phyloP scores from a whole-genome alignment of 176 grass and related monocot genomes.

The Saccharum spontaneum region DNA sequence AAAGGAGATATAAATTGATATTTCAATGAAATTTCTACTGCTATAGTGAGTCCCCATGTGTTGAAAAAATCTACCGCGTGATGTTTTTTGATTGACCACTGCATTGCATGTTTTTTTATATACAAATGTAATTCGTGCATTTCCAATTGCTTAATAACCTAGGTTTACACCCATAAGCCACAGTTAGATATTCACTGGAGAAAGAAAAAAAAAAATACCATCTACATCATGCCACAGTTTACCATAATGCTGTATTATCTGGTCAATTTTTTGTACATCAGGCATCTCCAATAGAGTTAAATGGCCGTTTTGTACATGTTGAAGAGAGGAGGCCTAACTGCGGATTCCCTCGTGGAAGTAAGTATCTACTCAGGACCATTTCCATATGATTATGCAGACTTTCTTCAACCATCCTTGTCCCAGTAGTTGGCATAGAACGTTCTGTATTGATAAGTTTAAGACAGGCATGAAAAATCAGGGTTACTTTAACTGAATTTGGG shows the following conservation, averaged over 20 bases:
- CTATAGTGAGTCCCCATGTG: background rate
- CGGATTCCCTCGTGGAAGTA: slow-evolving; percentile 66
- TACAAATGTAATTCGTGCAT: background rate
- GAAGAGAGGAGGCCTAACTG: slow-evolving; percentile 72
- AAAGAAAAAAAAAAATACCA: background rate
- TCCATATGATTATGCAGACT: background rate
- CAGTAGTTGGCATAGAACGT: background rate
- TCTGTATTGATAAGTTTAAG: slow-evolving; percentile 2
- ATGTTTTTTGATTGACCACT: background rate
- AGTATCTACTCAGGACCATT: slow-evolving; percentile 31
- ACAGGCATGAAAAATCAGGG: background rate
- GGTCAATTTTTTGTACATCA: slow-evolving; percentile 28
- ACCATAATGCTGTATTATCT: slow-evolving; percentile 14
- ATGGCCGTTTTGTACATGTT: slow-evolving; percentile 71
- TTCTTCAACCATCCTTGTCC: slow-evolving; percentile 3
- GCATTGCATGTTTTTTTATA: background rate
- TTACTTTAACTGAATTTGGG: slow-evolving; percentile 1
- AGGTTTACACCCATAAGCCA: background rate
- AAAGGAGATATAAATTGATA: background rate
- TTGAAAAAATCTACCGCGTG: background rate
- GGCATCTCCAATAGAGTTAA: slow-evolving; percentile 90
- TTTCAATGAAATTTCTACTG: background rate
- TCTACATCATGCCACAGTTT: slow-evolving; percentile 4
- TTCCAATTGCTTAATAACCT: background rate
- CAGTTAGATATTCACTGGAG: background rate